A percentile compares a stretch with the other conserved stretches of the same genome.
These are phyloP conservation scores for Populus deltoides DNA, from an alignment of 345 rosid genomes.

Conservation along the genomic window DNA sequence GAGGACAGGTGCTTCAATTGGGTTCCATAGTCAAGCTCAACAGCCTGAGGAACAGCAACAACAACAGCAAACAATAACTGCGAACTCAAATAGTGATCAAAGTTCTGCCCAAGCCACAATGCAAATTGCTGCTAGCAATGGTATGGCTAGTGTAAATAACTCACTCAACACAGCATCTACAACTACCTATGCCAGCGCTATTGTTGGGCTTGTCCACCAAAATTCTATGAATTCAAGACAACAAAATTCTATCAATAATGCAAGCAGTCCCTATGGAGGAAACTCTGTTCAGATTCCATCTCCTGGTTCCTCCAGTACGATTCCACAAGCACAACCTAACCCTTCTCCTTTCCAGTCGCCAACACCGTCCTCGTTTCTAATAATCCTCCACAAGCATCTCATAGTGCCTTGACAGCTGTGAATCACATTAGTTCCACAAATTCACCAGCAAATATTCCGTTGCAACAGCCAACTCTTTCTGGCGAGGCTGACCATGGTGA, in stretches of 20 bases:
- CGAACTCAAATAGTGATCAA: conserved; percentile 48
- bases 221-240: conserved; percentile 83
- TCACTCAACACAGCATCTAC: conserved; percentile 51
- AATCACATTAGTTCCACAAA: conserved; percentile 56
- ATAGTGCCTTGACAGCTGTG: conserved; percentile 45
- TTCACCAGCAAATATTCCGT: conserved; percentile 52
- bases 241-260: conserved; percentile 65
- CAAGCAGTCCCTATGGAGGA: conserved; percentile 76
- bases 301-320: conserved; percentile 70
- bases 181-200: conserved; percentile 64
- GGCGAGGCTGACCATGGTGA: conserved; percentile 59
- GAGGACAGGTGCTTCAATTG: conserved; percentile 54
- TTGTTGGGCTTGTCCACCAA: conserved; percentile 87
- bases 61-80: conserved; percentile 47
- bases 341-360: conserved; percentile 74
- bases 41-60: conserved; percentile 60
- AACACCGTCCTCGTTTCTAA: conserved; percentile 58
- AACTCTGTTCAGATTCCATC: conserved; percentile 69
- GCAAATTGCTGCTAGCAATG: conserved; percentile 54
- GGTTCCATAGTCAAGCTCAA: conserved; percentile 51
- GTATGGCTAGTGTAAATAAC: conserved; percentile 51
- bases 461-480: conserved; percentile 58
- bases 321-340: conserved; percentile 60
- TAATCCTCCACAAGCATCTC: conserved; percentile 52
- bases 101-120: conserved; percentile 47